Base-by-base conservation (phyloP, 148 eudicot species). In the Mesembryanthemum crystallinum region DNA sequence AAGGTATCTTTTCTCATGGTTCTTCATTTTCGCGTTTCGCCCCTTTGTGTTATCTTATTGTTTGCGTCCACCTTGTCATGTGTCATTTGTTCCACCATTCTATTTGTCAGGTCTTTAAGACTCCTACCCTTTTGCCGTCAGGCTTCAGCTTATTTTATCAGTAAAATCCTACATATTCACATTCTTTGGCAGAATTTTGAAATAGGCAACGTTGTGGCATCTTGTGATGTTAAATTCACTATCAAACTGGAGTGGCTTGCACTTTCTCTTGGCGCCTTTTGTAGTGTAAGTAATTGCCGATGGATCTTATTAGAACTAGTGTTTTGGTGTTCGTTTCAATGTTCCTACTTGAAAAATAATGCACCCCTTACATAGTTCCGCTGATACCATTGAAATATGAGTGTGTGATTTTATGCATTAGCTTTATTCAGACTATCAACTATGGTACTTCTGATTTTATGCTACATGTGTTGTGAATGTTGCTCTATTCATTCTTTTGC, bases 191-290 rank as follows among this genome's bases (percentile, higher is more conserved):
- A 91, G 96, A 89, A 91, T 80, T 91, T 91, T 81, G 89, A 89
- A 82, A 86, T 91, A 66, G 93, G 89, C 75, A 91, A 91, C 80
- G 86, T 92, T 28, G 94, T 92, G 35, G 89, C 86, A 18, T 92
- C 94, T 8, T 88, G 92, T 80, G 92, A 87, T 78, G 93, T 91
- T 14, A 86, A 89, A 77, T 91, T 91, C 69, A 91, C 93, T 21
- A 89, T 91, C 42, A 85, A 90, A 79, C 87, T 91, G 45, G 97
- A 91, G 87, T 87, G 89, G 32, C 87, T 91, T 72, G 90, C 87
- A 2, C 81, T 75, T 49, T 73, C 90, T 45, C 97, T 89, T 66
- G 83, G 88, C 43, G 91, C 91, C 66, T 89, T 89, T 76, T 84
- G 91, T 58, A 89, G 90, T 79, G 96, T 91, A 81, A 87, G 92